A percentile compares a stretch with the other conserved stretches of the same genome.
These are phyloP conservation scores for Magnaporthales sp. DNA, from an alignment of 2,329 filamentous ascomycete species.

Conservation along the genomic window DNA sequence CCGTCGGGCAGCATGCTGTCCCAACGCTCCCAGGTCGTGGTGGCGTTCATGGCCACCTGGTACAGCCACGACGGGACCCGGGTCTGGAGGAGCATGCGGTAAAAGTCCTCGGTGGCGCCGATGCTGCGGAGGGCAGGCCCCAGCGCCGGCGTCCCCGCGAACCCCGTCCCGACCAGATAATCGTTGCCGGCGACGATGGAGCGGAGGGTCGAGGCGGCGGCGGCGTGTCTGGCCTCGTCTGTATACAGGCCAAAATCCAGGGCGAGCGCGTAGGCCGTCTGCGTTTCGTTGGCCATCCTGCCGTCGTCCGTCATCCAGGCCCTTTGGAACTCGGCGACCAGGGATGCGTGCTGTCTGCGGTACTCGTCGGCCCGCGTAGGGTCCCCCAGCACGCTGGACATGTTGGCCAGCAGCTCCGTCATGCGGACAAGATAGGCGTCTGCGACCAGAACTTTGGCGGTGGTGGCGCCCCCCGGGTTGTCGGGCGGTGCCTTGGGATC, in stretches of 20 bases:
- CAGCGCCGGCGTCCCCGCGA: constrained; percentile 17
- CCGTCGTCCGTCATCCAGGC: constrained; percentile 15
- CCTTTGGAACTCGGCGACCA: constrained; percentile 17
- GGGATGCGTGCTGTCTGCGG: constrained; percentile 9
- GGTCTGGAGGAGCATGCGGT: constrained; percentile 25
- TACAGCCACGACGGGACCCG: constrained; percentile 27
- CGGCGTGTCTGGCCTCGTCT: background rate
- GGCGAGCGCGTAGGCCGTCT: constrained; percentile 19
- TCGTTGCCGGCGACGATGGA: constrained; percentile 12
- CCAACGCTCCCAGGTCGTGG: constrained; percentile 33
- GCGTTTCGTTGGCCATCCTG: constrained; percentile 13
- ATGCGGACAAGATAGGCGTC: constrained; percentile 28
- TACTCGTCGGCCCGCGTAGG: constrained; percentile 14
- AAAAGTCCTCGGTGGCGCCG: constrained; percentile 11
- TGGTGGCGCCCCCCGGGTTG: constrained; percentile 21
- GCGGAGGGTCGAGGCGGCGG: constrained; percentile 6
- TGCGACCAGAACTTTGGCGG: constrained; percentile 24
- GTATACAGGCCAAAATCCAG: constrained; percentile 15
- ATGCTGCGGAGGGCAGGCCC: constrained; percentile 9
- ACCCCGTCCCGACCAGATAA: constrained; percentile 17
- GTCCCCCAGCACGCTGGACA: constrained; percentile 16
- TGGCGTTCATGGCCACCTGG: constrained; percentile 27
- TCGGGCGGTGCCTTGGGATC: constrained; percentile 27
- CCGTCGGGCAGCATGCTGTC: constrained; percentile 28
- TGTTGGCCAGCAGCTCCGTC: constrained; percentile 18